Evolutionary conservation across 2,329 filamentous ascomycete genomes (phyloP), one percentile per base, ranked within the genome.

Genomic region (Pseudogymnoascus sp.): DNA sequence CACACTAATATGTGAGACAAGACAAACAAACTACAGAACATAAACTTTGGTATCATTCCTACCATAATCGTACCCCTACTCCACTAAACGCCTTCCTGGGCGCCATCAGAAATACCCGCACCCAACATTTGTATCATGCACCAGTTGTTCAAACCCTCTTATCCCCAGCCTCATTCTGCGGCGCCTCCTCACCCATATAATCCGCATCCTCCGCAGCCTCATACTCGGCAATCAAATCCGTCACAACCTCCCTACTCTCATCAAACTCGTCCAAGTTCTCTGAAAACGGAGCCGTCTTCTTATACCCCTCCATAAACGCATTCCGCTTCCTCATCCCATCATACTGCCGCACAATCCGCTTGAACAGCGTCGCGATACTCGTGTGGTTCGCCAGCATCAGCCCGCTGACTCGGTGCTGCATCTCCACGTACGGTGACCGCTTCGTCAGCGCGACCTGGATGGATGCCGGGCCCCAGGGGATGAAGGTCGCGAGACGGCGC

Each of bases 301-400:
- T 98, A 78, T 99, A 99, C 56, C 87, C 87, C 70, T 99, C 95
- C 72, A 99, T 84, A 76, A 98, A 99, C 60, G 95, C 95, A 75
- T 98, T 98, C 61, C 93, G 89, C 78, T 98, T 98, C 64, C 95
- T 85, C 81, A 99, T 89, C 26, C 90, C 88, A 71, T 96, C 93
- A 77, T 98, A 99, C 73, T 96, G 93, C 66, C 86, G 84, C 12
- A 97, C 84, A 66, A 98, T 96, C 50, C 93, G 87, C 75, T 96
- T 96, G 81, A 99, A 99, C 8, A 99, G 83, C 24, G 95, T 97
- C 56, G 93, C 91, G 69, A 99, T 96, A 67, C 93, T 96, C 0
- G 95, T 99, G 75, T 99, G 95, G 74, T 99, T 99, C 11, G 95
- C 95, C 65, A 99, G 81, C 95, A 99, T 99, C 64, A 99, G 83